These are phyloP conservation scores for Candida insectalens DNA, from an alignment of 805 yeast species.

Conservation along the genomic window DNA sequence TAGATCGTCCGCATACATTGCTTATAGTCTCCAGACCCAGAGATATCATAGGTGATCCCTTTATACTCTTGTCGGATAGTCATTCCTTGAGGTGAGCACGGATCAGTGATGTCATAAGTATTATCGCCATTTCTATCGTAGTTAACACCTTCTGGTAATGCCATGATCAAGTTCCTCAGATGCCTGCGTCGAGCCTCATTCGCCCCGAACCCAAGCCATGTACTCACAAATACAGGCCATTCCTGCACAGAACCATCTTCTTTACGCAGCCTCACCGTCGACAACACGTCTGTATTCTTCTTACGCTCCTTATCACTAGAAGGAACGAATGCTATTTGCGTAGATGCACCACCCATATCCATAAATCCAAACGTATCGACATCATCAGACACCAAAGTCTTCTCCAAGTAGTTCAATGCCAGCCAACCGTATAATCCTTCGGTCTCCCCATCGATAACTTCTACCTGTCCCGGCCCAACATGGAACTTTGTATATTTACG, in stretches of 20 bases:
- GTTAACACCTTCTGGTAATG: conserved; percentile 34
- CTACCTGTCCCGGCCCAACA: conserved; percentile 51
- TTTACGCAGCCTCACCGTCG: conserved; percentile 53
- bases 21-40: conserved; percentile 74
- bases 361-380: conserved; percentile 70
- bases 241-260: conserved; percentile 60
- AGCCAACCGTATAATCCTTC: conserved; percentile 97
- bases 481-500: conserved; percentile 45
- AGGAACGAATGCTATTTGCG: conserved; percentile 92
- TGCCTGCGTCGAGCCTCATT: conserved; percentile 82
- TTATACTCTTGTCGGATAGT: conserved; percentile 35
- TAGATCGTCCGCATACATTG: conserved; percentile 62
- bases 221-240: conserved; percentile 86
- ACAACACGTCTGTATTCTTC: conserved; percentile 66
- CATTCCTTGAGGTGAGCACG: conserved; percentile 71
- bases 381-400: conserved; percentile 10
- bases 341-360: conserved; percentile 99
- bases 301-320: conserved; percentile 45
- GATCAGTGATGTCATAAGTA: conserved; percentile 49
- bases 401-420: conserved; percentile 72
- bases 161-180: conserved; percentile 40
- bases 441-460: conserved; percentile 86
- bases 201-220: conserved; percentile 98
- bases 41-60: conserved; percentile 37
- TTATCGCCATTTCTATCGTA: conserved; percentile 38